A percentile compares a stretch with the other conserved stretches of the same genome.
These are phyloP conservation scores for Orbilia quercus DNA, from an alignment of 2,329 filamentous ascomycete species.

Conservation along the genomic window DNA sequence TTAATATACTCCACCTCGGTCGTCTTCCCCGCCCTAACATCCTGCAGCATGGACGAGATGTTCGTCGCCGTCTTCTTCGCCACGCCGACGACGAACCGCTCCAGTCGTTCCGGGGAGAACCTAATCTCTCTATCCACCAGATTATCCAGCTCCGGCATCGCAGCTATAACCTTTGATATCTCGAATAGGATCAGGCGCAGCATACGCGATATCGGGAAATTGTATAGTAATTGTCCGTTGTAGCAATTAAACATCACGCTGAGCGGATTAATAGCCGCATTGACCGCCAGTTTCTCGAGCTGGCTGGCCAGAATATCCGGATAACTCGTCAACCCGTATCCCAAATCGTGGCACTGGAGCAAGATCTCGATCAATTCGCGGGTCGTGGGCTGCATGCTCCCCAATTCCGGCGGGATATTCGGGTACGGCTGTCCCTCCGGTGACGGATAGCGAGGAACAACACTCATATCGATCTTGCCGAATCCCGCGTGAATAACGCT, in stretches of 20 bases:
- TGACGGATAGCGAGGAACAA: conserved; percentile 64
- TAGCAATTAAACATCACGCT: conserved; percentile 80
- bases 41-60: conserved; percentile 74
- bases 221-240: conserved; percentile 77
- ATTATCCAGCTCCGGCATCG: conserved; percentile 77
- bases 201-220: conserved; percentile 73
- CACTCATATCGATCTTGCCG: conserved; percentile 70
- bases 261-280: conserved; percentile 81
- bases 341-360: conserved; percentile 40
- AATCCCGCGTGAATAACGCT: conserved; percentile 70
- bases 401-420: conserved; percentile 20
- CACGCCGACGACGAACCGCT: conserved; percentile 64
- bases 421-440: conserved; percentile 26
- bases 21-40: conserved; percentile 71
- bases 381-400: conserved; percentile 16
- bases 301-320: conserved; percentile 66
- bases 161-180: conserved; percentile 76
- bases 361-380: conserved; percentile 26
- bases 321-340: conserved; percentile 39
- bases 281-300: conserved; percentile 80
- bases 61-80: conserved; percentile 57
- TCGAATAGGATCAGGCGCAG: conserved; percentile 80
- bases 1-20: conserved; percentile 88
- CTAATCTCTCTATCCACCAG: conserved; percentile 66
- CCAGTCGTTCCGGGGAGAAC: conserved; percentile 63